Base-by-base conservation (phyloP, 2,329 filamentous ascomycete genomes). In the Tolypocladium tropicale region DNA sequence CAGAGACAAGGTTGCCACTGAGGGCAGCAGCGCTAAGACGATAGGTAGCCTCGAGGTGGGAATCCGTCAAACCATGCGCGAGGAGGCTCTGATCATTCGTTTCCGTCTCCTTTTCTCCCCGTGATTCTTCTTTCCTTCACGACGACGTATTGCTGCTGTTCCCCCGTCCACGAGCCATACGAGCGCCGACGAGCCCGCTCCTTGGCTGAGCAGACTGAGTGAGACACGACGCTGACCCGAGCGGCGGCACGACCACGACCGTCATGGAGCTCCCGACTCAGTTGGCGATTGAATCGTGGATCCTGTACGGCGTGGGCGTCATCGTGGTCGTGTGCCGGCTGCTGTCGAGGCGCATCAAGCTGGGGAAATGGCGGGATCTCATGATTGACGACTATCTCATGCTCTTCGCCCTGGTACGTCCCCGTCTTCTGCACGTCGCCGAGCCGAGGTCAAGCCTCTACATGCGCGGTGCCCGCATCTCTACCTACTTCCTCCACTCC, bases 331-430 rank as follows among this genome's bases (percentile, higher is more conserved):
- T 25, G 3, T 63, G 61, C 21, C 64, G 67, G 4, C 37, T 68
- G 60, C 51, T 64, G 37, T 68, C 71, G 9, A 63, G 70, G 16
- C 65, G 68, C 1, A 62, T 73, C 21, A 68, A 67, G 53, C 62
- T 82, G 33, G 73, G 77, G 18, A 74, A 76, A 41, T 67, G 75
- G 61, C 71, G 67, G 46, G 70, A 70, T 7, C 74, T 82, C n/a
- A 77, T 80, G 61, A 62, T 76, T 30, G 82, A 84, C 61, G 82
- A 85, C 63, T 82, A 76, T 62, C 68, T 81, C 28, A 84, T 84
- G 79, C 46, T 78, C 10, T 70, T 81, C 55, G 74, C 77, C 9
- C 68, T 78, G 23, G 70, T 74, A 59, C 14, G 58, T 70, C 33
- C 2, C 4, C 10, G 1, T n/a, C 14, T 28, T 28, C 14, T 46